phyloP scores from a whole-genome alignment of 306 rosid species.

The Acacia crassicarpa region DNA sequence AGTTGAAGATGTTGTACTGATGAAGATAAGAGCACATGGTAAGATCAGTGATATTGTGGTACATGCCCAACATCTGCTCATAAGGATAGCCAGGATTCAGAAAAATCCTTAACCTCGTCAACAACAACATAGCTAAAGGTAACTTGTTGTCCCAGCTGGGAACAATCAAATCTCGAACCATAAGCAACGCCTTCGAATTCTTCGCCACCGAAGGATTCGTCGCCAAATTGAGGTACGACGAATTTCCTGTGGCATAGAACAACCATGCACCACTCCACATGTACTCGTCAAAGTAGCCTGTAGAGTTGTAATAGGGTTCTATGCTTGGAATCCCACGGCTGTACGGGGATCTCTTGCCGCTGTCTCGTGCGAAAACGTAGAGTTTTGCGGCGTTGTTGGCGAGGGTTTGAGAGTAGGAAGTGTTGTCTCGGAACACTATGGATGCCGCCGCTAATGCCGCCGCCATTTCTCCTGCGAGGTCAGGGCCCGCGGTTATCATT shows the following conservation, averaged over 20 bases:
- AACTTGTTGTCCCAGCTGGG: constrained; percentile 66
- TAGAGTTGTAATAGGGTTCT: constrained; percentile 53
- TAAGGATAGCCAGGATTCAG: constrained; percentile 65
- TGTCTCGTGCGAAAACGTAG: constrained; percentile 52
- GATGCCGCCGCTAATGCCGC: constrained; percentile 76
- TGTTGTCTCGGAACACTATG: constrained; percentile 57
- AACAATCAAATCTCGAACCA: constrained; percentile 41
- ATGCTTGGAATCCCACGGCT: constrained; percentile 38
- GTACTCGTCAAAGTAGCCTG: constrained; percentile 64
- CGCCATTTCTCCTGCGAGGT: constrained; percentile 68
- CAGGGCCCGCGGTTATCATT: constrained; percentile 44
- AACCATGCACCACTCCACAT: constrained; percentile 75
- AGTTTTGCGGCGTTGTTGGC: constrained; percentile 48
- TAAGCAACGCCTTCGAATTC: constrained; percentile 43
- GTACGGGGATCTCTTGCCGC: constrained; percentile 36
- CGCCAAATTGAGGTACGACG: constrained; percentile 48
- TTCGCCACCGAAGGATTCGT: constrained; percentile 38
- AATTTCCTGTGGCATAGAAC: constrained; percentile 66
- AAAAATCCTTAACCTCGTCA: constrained; percentile 60
- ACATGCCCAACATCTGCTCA: constrained; percentile 58
- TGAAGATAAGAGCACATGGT: constrained; percentile 73
- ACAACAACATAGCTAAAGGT: constrained; percentile 66
- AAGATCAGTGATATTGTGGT: constrained; percentile 52
- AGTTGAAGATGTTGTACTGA: constrained; percentile 44
- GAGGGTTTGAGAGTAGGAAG: constrained; percentile 44